Percentiles rank a stretch among this genome's conserved stretches.
These are phyloP conservation scores for Wallacemonas sp. DNA, from an alignment of 208 protist species.

Conservation along the genomic window DNA sequence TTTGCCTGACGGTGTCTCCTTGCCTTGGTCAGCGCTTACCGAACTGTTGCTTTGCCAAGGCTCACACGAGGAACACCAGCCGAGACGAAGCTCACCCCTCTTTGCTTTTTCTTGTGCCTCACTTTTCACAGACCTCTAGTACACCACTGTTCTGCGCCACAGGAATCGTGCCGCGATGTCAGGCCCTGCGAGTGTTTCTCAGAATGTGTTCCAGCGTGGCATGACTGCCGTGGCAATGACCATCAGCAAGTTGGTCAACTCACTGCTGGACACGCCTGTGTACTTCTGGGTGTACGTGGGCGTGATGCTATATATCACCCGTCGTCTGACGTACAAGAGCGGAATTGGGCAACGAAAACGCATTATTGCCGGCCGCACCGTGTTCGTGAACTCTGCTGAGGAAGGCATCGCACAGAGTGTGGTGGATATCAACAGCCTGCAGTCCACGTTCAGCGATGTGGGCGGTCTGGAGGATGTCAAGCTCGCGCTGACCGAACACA, in stretches of 20 bases:
- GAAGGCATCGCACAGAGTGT: slow-evolving; percentile 59
- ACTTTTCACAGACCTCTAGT: background rate
- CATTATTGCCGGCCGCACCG: slow-evolving; percentile 30
- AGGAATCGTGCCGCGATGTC: too few species aligned
- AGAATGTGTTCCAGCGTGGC: slow-evolving; percentile 5
- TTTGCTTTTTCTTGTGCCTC: background rate
- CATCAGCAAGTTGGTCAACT: slow-evolving; percentile 12
- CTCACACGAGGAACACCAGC: too few species aligned
- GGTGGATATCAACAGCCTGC: slow-evolving; percentile 66
- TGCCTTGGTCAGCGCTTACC: too few species aligned
- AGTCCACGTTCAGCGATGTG: slow-evolving; percentile 57
- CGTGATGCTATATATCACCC: slow-evolving; percentile 50
- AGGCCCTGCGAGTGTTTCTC: background rate
- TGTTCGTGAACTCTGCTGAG: slow-evolving; percentile 64
- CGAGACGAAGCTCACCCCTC: too few species aligned
- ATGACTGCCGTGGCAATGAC: background rate
- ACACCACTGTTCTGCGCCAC: too few species aligned
- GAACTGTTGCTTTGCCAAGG: too few species aligned
- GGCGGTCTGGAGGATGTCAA: slow-evolving; percentile 83
- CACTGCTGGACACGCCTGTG: slow-evolving; percentile 41
- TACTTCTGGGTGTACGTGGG: slow-evolving; percentile 76
- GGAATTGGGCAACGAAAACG: slow-evolving; percentile 42
- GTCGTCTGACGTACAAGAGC: slow-evolving; percentile 40
- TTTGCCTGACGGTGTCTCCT: too few species aligned
- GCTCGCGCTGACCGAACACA: slow-evolving; percentile 65